Evolutionary conservation across 441 rosid genomes (phyloP), one percentile per base, ranked within the genome.

Genomic region (Viola pubescens): DNA sequence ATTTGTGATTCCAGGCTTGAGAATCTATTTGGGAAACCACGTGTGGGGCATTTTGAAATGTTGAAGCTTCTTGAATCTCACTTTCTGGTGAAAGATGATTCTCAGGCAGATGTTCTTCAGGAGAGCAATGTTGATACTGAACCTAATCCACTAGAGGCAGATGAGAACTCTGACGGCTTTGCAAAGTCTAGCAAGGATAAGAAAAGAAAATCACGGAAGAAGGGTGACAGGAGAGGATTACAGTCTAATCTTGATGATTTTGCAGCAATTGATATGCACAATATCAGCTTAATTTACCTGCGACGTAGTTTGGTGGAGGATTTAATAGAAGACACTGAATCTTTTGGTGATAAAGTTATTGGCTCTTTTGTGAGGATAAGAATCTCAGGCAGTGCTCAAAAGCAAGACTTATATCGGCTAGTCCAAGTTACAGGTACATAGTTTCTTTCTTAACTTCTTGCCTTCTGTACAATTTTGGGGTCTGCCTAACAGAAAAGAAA

Each of bases 31-130:
- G 91, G 95, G 53, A 89, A 87, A 78, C 82, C 91, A 6, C 86
- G 91, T 64, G 97, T 91, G 58, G 97, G 97, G 56, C 97, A 91
- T 68, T 85, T 91, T 76, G 98, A 91, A 82, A 89, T 91, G 97
- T 72, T 91, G 64, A 89, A 89, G 76, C 91, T 91, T 77, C 89
- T 91, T 43, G 97, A 91, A 39, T 76, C 94, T 57, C 97, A 91
- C 71, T 87, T 85, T 71, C 83, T 85, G 54, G 48, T 75, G 43
- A 91, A 78, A 66, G 98, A 91, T 73, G 84, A 89, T 64, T 78
- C 78, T 53, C 85, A 76, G 49, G 74, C 71, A 9, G 88, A 83
- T 75, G 85, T 83, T 63, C 72, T 73, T 60, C 89, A 76, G 74
- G 85, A 69, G 53, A 77, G 79, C 68, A 78, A 73, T 59, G 84